These are phyloP conservation scores for Fraxinus albicans DNA, from an alignment of 305 asterid species.

Conservation along the genomic window DNA sequence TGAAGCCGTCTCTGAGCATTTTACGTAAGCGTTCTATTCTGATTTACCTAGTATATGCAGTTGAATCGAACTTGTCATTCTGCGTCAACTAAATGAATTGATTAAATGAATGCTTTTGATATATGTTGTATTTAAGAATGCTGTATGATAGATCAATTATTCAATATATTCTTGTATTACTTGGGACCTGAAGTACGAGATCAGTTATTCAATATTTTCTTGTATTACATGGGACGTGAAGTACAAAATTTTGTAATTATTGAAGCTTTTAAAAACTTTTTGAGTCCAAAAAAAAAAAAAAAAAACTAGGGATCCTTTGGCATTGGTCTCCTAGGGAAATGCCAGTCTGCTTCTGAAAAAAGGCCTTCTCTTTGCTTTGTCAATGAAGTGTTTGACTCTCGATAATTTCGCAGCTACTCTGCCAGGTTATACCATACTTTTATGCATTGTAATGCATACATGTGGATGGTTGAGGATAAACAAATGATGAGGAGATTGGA, in stretches of 20 bases:
- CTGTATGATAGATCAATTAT: background rate
- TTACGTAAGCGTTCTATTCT: slow-evolving; percentile 57
- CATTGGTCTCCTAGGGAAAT: background rate
- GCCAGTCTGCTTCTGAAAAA: background rate
- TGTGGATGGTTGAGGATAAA: background rate
- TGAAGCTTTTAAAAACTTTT: background rate
- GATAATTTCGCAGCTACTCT: background rate
- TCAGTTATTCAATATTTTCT: background rate
- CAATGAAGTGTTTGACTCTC: background rate
- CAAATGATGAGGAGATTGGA: background rate
- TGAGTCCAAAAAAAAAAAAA: background rate
- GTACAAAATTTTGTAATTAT: background rate
- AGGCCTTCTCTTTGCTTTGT: background rate
- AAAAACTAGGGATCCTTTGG: background rate
- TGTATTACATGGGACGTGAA: background rate
- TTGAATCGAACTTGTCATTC: background rate
- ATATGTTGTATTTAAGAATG: background rate
- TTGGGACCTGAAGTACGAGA: background rate
- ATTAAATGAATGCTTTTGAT: background rate
- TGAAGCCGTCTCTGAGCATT: slow-evolving; percentile 92
- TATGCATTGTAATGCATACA: background rate
- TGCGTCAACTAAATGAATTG: background rate
- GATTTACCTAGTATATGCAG: background rate
- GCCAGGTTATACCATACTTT: background rate
- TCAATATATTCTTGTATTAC: background rate